Conservation (phyloP, 2,329 filamentous ascomycete species). For the Fusarium miscanthi region DNA sequence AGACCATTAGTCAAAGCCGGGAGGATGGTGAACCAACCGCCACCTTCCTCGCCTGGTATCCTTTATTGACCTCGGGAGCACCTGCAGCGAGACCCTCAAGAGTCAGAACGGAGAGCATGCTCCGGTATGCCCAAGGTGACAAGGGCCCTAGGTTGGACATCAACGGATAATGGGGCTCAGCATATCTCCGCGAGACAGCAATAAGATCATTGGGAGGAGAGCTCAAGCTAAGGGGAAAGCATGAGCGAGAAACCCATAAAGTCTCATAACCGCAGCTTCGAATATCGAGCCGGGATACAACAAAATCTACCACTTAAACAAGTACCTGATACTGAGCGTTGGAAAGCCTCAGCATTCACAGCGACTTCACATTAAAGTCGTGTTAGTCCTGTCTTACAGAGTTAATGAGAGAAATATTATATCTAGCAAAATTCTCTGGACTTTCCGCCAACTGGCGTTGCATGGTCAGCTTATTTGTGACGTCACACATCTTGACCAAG, state of each 20-base stretch:
- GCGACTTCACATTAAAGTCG: too few relatives aligned
- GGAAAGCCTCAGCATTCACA: neutral
- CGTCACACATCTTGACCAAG: neutral
- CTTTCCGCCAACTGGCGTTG: neutral
- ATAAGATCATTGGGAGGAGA: too few relatives aligned
- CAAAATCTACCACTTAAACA: neutral
- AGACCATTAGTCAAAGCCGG: too few relatives aligned
- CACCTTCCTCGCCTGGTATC: neutral
- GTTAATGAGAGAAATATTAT: accelerated
- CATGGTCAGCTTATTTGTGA: neutral
- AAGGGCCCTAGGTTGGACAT: neutral
- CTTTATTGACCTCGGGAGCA: neutral
- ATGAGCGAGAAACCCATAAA: too few relatives aligned
- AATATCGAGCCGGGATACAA: too few relatives aligned
- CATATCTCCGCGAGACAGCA: too few relatives aligned
- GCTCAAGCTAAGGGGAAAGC: too few relatives aligned
- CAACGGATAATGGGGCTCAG: too few relatives aligned
- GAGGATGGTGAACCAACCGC: too few relatives aligned
- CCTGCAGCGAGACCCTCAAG: neutral
- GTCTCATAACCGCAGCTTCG: too few relatives aligned
- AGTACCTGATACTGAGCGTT: neutral
- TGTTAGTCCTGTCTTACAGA: accelerated
- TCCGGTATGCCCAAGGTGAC: neutral
- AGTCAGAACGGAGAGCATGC: neutral
- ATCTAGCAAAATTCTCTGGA: neutral